These are phyloP conservation scores for Fusarium brevicatenulatum DNA, from an alignment of 2,329 filamentous ascomycete genomes.

Conservation along the genomic window DNA sequence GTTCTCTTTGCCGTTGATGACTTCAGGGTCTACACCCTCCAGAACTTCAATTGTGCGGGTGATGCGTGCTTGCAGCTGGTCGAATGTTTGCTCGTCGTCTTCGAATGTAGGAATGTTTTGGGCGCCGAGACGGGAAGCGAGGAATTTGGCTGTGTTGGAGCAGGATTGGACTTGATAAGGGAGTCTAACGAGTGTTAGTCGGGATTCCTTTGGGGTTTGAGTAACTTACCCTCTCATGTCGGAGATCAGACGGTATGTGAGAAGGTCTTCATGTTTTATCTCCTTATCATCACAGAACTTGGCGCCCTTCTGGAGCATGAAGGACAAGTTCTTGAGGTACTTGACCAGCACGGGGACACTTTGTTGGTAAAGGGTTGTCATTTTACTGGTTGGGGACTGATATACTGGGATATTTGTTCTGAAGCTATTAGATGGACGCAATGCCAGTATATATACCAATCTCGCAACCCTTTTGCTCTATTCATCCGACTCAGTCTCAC, in stretches of 20 bases:
- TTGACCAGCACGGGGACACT: constrained; percentile 44
- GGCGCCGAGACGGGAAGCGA: constrained; percentile 31
- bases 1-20: constrained; percentile 38
- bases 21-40: constrained; percentile 41
- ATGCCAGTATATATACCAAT: not conserved
- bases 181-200: constrained; percentile 15
- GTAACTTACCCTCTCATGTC: constrained; percentile 35
- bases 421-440: too few species aligned
- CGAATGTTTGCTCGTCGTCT: constrained; percentile 45
- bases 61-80: constrained; percentile 46
- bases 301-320: constrained; percentile 37
- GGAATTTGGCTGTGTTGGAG: constrained; percentile 42
- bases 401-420: too few species aligned
- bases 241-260: constrained; percentile 30
- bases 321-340: constrained; percentile 42
- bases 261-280: constrained; percentile 34
- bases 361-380: constrained; percentile 41
- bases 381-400: not conserved
- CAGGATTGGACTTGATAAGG: constrained; percentile 41
- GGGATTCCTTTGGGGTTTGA: rapidly evolving
- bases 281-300: constrained; percentile 33
- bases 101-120: constrained; percentile 28
- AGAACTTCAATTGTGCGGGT: constrained; percentile 43
- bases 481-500: not conserved
- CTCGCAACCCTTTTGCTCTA: not conserved